These are phyloP conservation scores for Botryosphaeria agaves DNA, from an alignment of 2,329 filamentous ascomycete species.

Conservation along the genomic window DNA sequence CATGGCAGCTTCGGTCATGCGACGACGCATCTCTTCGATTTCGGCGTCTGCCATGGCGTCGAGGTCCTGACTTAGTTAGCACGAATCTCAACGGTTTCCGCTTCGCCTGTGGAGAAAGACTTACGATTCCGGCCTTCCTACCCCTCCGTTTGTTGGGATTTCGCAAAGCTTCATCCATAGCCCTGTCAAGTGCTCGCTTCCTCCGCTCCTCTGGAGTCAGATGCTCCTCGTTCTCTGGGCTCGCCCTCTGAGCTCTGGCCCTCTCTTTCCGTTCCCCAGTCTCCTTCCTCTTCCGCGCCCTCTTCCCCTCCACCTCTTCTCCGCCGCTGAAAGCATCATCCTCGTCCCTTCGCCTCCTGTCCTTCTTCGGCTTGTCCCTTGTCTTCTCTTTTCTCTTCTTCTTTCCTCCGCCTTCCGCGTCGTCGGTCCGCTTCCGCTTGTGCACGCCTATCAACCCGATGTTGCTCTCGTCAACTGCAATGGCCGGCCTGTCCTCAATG, in stretches of 20 bases:
- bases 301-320: conserved; percentile 36
- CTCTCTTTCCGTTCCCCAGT: conserved; percentile 27
- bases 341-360: conserved; percentile 38
- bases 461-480: conserved; percentile 43
- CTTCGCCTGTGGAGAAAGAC: conserved; percentile 17
- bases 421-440: conserved; percentile 46
- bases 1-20: conserved; percentile 82
- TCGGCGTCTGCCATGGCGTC: conserved; percentile 82
- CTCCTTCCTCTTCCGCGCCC: conserved; percentile 30
- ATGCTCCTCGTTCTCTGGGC: conserved; percentile 55
- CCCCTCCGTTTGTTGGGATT: conserved; percentile 54
- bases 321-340: conserved; percentile 34
- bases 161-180: conserved; percentile 79
- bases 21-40: conserved; percentile 70
- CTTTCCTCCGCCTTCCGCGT: conserved; percentile 40
- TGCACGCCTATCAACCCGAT: conserved; percentile 42
- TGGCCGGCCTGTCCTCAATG: conserved; percentile 36
- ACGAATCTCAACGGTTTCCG: too few relatives aligned
- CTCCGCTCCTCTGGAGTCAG: conserved; percentile 74
- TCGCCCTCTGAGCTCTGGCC: conserved; percentile 19
- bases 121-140: conserved; percentile 76
- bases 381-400: conserved; percentile 47
- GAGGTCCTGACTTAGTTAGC: conserved; percentile 72
- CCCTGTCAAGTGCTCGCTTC: conserved; percentile 65
- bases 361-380: conserved; percentile 41